Percentiles rank a stretch among this genome's conserved stretches.
Evolutionary conservation across 345 rosid genomes (phyloP).

Genomic region (Dipteronia sinensis): DNA sequence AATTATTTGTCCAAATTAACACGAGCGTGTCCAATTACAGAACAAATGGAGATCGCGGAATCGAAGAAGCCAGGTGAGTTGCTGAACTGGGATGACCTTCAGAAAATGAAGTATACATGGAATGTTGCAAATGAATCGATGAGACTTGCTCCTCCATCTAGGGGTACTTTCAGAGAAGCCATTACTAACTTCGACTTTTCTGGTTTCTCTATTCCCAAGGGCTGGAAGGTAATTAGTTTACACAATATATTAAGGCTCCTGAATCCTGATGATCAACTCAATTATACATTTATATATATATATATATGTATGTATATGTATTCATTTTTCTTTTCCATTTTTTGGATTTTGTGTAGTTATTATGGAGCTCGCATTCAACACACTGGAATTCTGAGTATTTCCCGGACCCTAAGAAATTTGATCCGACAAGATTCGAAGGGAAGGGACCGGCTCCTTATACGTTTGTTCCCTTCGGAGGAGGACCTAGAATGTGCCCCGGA

Average conservation of each 20-base stretch:
- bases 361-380: slow-evolving; percentile 16
- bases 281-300: too few relatives aligned
- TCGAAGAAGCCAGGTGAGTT: slow-evolving; percentile 4
- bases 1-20: too few relatives aligned
- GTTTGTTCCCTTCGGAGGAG: slow-evolving; percentile 26
- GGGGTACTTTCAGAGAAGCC: not conserved
- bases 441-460: slow-evolving; percentile 22
- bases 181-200: not conserved
- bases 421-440: slow-evolving; percentile 14
- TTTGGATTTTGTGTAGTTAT: not conserved
- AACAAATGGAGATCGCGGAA: not conserved
- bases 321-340: not conserved
- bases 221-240: not conserved
- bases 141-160: slow-evolving; percentile 10
- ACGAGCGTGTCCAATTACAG: not conserved
- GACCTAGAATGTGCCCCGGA: slow-evolving; percentile 22
- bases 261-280: too few relatives aligned
- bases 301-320: too few relatives aligned
- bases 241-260: not conserved
- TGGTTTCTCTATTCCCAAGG: not conserved
- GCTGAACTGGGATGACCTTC: slow-evolving; percentile 22
- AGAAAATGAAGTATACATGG: slow-evolving; percentile 18
- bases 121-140: slow-evolving; percentile 15
- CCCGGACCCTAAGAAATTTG: slow-evolving; percentile 14
- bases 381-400: slow-evolving; percentile 16